phyloP scores from a whole-genome alignment of 2,329 filamentous ascomycete genomes.

The Cladophialophora psammophila region DNA sequence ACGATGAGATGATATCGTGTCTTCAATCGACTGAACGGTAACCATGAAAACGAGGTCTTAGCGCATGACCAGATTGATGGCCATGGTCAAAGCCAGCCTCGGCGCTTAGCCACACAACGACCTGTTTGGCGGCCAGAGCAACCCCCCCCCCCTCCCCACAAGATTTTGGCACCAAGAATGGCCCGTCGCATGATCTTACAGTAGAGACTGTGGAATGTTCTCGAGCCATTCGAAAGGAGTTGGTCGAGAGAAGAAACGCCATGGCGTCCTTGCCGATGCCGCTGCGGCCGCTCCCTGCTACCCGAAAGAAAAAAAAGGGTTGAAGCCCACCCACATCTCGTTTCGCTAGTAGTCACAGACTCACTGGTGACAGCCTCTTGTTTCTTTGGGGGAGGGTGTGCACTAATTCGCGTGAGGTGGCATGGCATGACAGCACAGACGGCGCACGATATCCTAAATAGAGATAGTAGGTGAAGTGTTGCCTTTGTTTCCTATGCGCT shows the following conservation, averaged over 20 bases:
- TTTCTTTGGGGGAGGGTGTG: neutral
- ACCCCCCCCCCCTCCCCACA: neutral
- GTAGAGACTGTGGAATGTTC: neutral
- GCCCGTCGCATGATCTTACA: neutral
- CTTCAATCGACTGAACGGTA: neutral
- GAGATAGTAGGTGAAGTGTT: neutral
- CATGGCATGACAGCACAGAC: neutral
- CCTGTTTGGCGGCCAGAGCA: neutral
- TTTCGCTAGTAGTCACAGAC: neutral
- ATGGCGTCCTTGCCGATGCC: neutral
- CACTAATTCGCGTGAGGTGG: neutral
- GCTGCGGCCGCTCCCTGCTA: neutral
- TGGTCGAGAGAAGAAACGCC: neutral
- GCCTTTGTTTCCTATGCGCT: neutral
- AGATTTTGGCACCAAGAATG: neutral
- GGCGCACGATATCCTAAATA: neutral
- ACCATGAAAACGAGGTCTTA: neutral
- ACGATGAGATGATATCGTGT: neutral
- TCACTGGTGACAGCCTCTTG: neutral
- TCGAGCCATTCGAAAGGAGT: neutral
- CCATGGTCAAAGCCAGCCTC: neutral
- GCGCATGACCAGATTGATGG: neutral
- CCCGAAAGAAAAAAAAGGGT: neutral
- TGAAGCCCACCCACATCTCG: neutral
- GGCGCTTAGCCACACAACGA: neutral